Percentiles rank a stretch among this genome's conserved stretches.
Conservation (phyloP, 2,329 filamentous ascomycete genomes). For the Pseudocercospora crystallina region DNA sequence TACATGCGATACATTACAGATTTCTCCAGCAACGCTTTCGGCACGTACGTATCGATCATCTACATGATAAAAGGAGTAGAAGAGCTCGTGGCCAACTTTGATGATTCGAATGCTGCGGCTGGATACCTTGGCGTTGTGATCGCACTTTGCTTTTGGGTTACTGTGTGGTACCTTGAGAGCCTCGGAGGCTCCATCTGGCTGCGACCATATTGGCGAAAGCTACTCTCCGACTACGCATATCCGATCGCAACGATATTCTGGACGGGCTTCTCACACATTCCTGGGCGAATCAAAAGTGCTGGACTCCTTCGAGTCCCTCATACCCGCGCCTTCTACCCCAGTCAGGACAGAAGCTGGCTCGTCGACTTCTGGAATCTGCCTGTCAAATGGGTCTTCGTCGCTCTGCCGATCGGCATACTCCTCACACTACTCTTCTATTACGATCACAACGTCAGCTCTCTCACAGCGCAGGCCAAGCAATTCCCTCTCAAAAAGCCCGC, state of each 20-base stretch:
- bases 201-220: conserved; percentile 45
- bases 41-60: conserved; percentile 57
- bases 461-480: conserved; percentile 57
- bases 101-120: conserved; percentile 39
- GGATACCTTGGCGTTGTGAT: conserved; percentile 53
- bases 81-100: conserved; percentile 54
- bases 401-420: conserved; percentile 54
- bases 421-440: conserved; percentile 58
- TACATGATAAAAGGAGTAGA: conserved; percentile 59
- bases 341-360: conserved; percentile 47
- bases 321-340: conserved; percentile 50
- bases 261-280: conserved; percentile 56
- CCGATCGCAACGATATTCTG: conserved; percentile 55
- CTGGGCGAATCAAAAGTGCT: conserved; percentile 45
- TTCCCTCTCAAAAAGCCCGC: conserved; percentile 59
- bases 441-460: conserved; percentile 56
- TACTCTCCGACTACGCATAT: conserved; percentile 56
- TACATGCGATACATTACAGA: conserved; percentile 61
- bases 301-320: conserved; percentile 45
- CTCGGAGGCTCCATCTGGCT: conserved; percentile 49
- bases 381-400: conserved; percentile 54
- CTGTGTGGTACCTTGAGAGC: conserved; percentile 52
- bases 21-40: conserved; percentile 56
- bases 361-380: conserved; percentile 56
- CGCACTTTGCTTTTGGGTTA: conserved; percentile 54